Percentiles rank a stretch among this genome's conserved stretches.
Evolutionary conservation across 805 yeast genomes (phyloP).

Genomic region (Hanseniaspora valbyensis): DNA sequence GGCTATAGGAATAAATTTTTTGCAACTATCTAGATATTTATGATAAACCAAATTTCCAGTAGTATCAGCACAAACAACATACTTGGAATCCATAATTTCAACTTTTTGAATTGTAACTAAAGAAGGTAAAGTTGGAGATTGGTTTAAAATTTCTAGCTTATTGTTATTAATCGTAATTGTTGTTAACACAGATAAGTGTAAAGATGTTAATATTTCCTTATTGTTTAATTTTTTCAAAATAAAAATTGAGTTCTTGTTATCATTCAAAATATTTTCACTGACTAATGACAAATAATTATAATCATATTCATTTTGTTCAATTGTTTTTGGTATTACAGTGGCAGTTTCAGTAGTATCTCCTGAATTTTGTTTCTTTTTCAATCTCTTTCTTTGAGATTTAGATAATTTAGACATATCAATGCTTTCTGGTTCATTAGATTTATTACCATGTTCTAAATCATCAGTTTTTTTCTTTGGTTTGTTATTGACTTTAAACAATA

Average conservation of each 20-base stretch:
- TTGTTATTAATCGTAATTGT: not conserved
- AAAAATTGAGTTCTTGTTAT: not conserved
- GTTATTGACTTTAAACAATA: conserved; percentile 10
- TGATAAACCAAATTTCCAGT: conserved; percentile 1
- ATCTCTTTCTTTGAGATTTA: conserved; percentile 13
- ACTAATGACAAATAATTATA: conserved; percentile 9
- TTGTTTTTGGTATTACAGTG: not conserved
- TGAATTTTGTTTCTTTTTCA: conserved; percentile 7
- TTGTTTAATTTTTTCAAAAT: not conserved
- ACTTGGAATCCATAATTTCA: not conserved
- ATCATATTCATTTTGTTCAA: not conserved
- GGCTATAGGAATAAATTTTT: conserved; percentile 7
- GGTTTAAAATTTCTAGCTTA: not conserved
- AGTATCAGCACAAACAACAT: conserved; percentile 2
- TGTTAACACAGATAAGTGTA: not conserved
- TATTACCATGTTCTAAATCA: not conserved
- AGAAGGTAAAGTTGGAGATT: conserved; percentile 3
- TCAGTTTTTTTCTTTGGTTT: conserved; percentile 1
- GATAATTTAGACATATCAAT: conserved; percentile 3
- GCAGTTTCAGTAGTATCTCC: not conserved
- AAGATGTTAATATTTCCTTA: not conserved
- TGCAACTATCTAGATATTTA: not conserved
- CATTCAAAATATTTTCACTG: not conserved
- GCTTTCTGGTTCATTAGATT: not conserved
- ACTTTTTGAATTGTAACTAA: not conserved